Base-by-base conservation (phyloP, 1,139 yeast genomes). In the Suhomyces maxii region DNA sequence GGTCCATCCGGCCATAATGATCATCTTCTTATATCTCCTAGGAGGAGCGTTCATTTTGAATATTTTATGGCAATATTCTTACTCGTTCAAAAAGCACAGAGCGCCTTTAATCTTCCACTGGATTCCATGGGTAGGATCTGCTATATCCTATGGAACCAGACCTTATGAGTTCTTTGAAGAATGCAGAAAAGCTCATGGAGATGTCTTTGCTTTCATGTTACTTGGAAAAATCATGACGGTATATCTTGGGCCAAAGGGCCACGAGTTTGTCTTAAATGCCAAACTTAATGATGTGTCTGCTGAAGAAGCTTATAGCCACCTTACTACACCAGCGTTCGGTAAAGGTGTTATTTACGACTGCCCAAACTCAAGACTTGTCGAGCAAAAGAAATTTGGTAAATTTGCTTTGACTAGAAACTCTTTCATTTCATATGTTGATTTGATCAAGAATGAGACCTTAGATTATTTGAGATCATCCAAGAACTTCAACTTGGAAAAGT, bases 301-400 rank as follows among this genome's bases (percentile, higher is more conserved):
- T 43, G 98, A 93, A 67, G 98, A 86, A 43, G 98, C 98, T 31
- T 93, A 93, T 70, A 79, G 84, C 50, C 97, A 90, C 64, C 79
- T 93, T 67, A 93, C 99, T 28, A 93, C 98, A 8, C 99, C 99
- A 13, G 97, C 90, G 14, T 93, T 93, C 60, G 99, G 99, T 58
- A 82, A 89, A 62, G 99, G 98, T 53, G 99, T 93, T 45, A 86
- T 93, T 48, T 93, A 93, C 65, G 99, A 93, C 68, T 93, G 98
- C 69, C 89, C 99, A 53, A 93, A 93, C 69, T 72, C 83, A 60
- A 83, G 89, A 56, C 79, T 93, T 59, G 93, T 93, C 97, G 98
- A 93, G 67, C 99, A 93, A 69, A 93, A 93, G 81, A 93, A 90
- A 74, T 93, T 93, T 63, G 96, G 95, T 53, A 93, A 93, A 69